These are phyloP conservation scores for Arctium minus DNA, from an alignment of 129 eudicot species.

Conservation along the genomic window DNA sequence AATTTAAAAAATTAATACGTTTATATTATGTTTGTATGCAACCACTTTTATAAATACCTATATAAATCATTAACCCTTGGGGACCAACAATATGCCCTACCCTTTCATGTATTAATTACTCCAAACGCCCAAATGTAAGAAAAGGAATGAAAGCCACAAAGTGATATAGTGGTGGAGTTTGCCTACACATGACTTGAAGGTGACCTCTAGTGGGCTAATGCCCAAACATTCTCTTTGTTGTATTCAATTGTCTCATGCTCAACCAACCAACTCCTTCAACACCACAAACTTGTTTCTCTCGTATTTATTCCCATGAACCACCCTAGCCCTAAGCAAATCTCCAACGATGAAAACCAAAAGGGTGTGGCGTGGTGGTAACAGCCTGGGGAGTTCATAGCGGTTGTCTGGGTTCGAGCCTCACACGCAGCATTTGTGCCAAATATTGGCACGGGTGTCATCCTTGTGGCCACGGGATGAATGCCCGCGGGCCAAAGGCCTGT, in stretches of 20 bases:
- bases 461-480: too few species aligned
- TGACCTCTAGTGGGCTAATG: slow-evolving; percentile 5
- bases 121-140: not conserved
- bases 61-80: not conserved
- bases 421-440: too few species aligned
- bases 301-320: not conserved
- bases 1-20: not conserved
- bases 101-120: not conserved
- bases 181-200: not conserved
- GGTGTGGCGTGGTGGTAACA: too few species aligned
- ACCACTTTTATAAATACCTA: not conserved
- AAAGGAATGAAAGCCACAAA: slow-evolving; percentile 3
- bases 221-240: slow-evolving; percentile 14
- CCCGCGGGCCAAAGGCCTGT: too few species aligned
- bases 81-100: not conserved
- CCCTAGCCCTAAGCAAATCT: too few species aligned
- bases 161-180: slow-evolving; percentile 3
- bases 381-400: too few species aligned
- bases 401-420: too few species aligned
- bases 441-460: too few species aligned
- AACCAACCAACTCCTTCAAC: slow-evolving; percentile 5
- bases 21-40: not conserved
- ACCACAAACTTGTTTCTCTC: not conserved
- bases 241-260: not conserved
- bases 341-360: too few species aligned